These are phyloP conservation scores for Alloascoidea africana DNA, from an alignment of 805 yeast genomes.

Conservation along the genomic window DNA sequence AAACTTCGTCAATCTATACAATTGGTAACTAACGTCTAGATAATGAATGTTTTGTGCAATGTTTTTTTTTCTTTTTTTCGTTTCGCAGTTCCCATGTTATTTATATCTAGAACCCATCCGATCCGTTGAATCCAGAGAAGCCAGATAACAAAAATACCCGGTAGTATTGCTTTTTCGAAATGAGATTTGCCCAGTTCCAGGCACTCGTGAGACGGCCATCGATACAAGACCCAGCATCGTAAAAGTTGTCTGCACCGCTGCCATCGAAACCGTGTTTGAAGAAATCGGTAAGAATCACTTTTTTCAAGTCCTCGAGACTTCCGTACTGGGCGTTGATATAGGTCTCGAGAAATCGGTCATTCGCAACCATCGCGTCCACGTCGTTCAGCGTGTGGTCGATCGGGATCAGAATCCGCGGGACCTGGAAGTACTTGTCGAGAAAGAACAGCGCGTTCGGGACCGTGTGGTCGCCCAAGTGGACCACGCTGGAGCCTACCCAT, in stretches of 20 bases:
- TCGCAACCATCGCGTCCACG: conserved; percentile 33
- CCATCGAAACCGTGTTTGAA: conserved; percentile 56
- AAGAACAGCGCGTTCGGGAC: conserved; percentile 75
- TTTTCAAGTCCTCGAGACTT: conserved; percentile 34
- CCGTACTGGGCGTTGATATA: conserved; percentile 49
- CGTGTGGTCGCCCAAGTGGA: conserved; percentile 71
- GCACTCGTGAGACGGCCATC: conserved; percentile 73
- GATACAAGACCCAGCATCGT: conserved; percentile 73
- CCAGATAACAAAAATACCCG: conserved; percentile 51
- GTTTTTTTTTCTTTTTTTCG: no score
- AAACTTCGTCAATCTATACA: no score
- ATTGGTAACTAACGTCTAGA: no score
- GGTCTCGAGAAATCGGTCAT: conserved; percentile 29
- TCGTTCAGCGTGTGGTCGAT: conserved; percentile 42
- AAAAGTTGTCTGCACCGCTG: conserved; percentile 72
- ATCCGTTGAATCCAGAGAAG: conserved; percentile 63
- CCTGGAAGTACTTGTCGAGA: conserved; percentile 67
- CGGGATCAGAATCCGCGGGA: conserved; percentile 64
- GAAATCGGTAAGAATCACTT: conserved; percentile 30
- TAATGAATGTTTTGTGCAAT: no score
- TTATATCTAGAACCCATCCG: conserved; percentile 35
- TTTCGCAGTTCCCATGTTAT: no score
- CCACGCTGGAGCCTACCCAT: conserved; percentile 74
- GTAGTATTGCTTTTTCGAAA: conserved; percentile 49
- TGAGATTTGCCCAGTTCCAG: conserved; percentile 70